Evolutionary conservation across 495 filamentous ascomycete species (phyloP).

Genomic region (Penicillium paradoxum): DNA sequence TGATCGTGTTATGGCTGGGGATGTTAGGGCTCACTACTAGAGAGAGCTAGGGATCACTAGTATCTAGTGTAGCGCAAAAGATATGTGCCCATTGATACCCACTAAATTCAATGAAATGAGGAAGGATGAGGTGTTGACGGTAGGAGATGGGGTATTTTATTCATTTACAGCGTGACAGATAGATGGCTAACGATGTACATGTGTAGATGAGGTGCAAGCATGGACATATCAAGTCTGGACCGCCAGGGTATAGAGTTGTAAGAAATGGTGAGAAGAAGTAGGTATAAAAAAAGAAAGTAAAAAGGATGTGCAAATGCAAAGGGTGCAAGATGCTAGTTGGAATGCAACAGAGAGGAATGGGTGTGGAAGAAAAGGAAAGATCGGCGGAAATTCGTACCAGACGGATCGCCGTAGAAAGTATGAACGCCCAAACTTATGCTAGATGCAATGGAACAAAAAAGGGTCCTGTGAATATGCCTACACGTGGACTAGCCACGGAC

Average conservation of each 20-base stretch:
- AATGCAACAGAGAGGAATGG: background rate
- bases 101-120: no score
- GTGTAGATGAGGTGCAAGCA: background rate
- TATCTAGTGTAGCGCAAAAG: no score
- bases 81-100: no score
- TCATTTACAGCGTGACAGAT: background rate
- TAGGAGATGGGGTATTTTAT: background rate
- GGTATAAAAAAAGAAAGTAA: background rate
- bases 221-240: background rate
- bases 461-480: constrained; percentile 14
- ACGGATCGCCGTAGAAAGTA: constrained; percentile 6
- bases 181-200: constrained; percentile 2
- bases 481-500: background rate
- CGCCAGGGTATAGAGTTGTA: background rate
- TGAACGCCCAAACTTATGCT: constrained; percentile 12
- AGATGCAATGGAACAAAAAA: constrained; percentile 8
- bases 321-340: constrained; percentile 3
- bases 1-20: background rate
- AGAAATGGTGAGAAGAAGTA: background rate
- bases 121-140: background rate
- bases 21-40: no score
- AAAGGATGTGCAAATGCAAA: background rate
- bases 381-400: constrained; percentile 11
- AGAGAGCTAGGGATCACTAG: no score
- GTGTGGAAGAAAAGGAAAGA: background rate